Percentiles rank a stretch among this genome's conserved stretches.
phyloP scores from a whole-genome alignment of 345 rosid genomes.

The Litchi chinensis region DNA sequence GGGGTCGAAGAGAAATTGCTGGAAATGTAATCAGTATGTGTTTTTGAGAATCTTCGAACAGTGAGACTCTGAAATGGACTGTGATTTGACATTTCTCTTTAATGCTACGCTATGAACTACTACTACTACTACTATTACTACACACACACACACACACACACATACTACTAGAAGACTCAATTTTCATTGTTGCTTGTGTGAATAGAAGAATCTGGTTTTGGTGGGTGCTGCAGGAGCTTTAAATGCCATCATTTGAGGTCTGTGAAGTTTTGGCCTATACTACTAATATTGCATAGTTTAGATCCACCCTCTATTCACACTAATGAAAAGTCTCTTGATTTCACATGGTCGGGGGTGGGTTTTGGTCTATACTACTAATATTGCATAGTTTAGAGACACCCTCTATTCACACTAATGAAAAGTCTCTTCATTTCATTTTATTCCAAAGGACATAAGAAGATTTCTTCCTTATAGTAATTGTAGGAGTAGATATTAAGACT shows the following conservation, averaged over 20 bases:
- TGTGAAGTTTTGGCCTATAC: background rate
- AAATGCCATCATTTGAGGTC: background rate
- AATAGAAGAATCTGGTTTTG: background rate
- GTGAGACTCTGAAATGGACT: background rate
- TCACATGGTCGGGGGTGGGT: too few species aligned
- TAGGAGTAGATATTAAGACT: too few species aligned
- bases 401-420: background rate
- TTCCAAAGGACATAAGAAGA: background rate
- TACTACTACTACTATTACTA: background rate
- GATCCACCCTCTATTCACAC: too few species aligned
- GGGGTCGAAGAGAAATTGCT: background rate
- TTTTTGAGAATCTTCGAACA: background rate
- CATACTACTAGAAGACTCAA: background rate
- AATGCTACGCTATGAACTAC: background rate
- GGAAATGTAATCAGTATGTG: background rate
- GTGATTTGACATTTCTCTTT: background rate
- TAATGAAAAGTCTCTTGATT: too few species aligned
- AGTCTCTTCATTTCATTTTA: background rate
- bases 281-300: background rate
- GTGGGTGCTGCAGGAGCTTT: background rate
- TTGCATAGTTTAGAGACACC: background rate
- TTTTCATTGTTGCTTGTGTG: background rate
- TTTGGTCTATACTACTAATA: too few species aligned
- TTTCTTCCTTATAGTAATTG: too few species aligned
- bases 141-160: too few species aligned